These are phyloP conservation scores for Baorangia bicolor DNA, from an alignment of 768 basidiomycete genomes.

Conservation along the genomic window DNA sequence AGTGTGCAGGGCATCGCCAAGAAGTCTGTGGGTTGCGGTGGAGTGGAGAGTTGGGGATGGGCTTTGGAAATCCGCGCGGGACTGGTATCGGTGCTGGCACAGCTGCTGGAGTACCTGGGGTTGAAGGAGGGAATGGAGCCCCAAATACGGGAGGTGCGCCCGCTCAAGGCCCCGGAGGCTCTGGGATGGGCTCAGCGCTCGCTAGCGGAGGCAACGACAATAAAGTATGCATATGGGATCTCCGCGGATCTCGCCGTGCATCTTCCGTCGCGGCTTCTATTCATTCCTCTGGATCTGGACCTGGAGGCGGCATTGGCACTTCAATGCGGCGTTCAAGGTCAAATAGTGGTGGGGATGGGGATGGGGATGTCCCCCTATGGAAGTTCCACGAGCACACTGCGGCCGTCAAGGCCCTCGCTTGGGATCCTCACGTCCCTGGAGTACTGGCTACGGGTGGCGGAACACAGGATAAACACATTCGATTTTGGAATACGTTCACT, in stretches of 20 bases:
- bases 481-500: conserved; percentile 93
- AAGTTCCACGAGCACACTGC: conserved; percentile 97
- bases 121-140: conserved; percentile 22
- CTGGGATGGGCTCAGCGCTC: conserved; percentile 51
- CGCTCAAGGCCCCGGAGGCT: conserved; percentile 30
- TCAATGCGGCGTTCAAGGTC: conserved; percentile 24
- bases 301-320: conserved; percentile 26
- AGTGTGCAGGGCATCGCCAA: conserved; percentile 76
- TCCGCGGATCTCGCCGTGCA: conserved; percentile 57
- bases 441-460: conserved; percentile 94
- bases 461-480: conserved; percentile 97
- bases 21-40: conserved; percentile 97
- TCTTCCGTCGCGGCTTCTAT: conserved; percentile 27
- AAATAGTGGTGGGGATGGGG: conserved; percentile 27
- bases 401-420: conserved; percentile 96
- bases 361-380: conserved; percentile 72
- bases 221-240: conserved; percentile 97
- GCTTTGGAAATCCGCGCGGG: conserved; percentile 25
- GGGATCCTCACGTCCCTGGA: conserved; percentile 94
- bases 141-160: conserved; percentile 23
- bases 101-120: conserved; percentile 23
- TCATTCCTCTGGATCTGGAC: conserved; percentile 29
- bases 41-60: conserved; percentile 47
- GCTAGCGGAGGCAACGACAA: conserved; percentile 99
- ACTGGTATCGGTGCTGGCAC: conserved; percentile 4